Percentiles rank a stretch among this genome's conserved stretches.
Conservation (phyloP, 768 basidiomycete genomes). For the Termitomyces sp. region DNA sequence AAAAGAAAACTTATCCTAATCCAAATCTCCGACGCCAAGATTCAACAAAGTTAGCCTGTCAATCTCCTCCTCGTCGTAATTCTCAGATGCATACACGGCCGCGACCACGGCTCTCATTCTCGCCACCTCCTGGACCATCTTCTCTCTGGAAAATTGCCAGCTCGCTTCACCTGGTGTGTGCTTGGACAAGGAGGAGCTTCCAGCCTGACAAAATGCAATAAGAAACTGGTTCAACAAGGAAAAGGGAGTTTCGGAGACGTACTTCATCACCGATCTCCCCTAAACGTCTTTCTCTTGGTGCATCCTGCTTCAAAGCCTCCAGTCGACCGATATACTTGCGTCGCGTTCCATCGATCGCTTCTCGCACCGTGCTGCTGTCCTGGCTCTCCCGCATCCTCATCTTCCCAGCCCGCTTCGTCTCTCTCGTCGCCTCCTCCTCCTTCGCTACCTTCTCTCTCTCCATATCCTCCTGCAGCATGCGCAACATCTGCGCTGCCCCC, state of each 20-base stretch:
- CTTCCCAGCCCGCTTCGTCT: neutral
- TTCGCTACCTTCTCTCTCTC: neutral
- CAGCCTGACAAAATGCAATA: neutral
- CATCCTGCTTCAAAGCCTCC: neutral
- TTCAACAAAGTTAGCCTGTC: neutral
- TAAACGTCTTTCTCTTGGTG: neutral
- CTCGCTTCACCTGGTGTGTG: neutral
- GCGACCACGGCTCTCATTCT: neutral
- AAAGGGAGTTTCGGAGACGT: neutral
- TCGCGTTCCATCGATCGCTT: neutral
- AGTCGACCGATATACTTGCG: neutral
- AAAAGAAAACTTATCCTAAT: no score
- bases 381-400: neutral
- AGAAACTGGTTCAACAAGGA: neutral
- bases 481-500: neutral
- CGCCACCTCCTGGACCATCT: neutral
- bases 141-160: neutral
- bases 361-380: neutral
- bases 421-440: neutral
- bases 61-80: neutral
- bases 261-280: neutral
- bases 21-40: neutral
- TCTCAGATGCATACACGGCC: neutral
- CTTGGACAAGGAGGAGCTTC: neutral
- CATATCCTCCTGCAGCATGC: neutral